Conservation (phyloP, 2,329 filamentous ascomycete species). For the Colletotrichum sp. region DNA sequence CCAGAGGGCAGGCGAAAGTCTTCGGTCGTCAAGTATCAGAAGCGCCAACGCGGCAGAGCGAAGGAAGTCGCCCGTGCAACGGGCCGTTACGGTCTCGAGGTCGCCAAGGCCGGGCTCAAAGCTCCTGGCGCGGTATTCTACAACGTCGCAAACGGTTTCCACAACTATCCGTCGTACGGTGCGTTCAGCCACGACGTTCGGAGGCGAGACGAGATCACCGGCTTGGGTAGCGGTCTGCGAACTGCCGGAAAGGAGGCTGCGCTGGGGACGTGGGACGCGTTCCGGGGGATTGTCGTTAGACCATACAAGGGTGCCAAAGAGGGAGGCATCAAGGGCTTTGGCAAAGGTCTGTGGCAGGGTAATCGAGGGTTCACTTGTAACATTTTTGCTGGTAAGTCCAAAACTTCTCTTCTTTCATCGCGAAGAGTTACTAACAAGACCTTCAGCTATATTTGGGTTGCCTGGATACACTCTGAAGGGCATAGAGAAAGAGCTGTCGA, state of each 20-base stretch:
- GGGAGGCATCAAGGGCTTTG: constrained; percentile 63
- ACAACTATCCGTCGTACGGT: constrained; percentile 72
- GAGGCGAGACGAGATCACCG: constrained; percentile 69
- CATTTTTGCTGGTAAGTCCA: constrained; percentile 37
- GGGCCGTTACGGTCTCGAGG: constrained; percentile 61
- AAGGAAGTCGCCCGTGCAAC: constrained; percentile 40
- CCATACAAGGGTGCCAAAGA: constrained; percentile 68
- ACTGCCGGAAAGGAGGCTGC: constrained; percentile 70
- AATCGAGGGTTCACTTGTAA: constrained; percentile 49
- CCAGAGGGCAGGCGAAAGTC: background rate
- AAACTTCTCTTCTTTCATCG: background rate
- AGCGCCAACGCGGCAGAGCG: constrained; percentile 4
- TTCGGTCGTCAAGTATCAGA: background rate
- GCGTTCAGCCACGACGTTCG: constrained; percentile 69
- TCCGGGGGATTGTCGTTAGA: constrained; percentile 69
- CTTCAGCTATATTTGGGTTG: constrained; percentile 48
- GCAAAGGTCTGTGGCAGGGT: constrained; percentile 60
- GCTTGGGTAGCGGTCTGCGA: constrained; percentile 61
- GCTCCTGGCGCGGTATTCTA: constrained; percentile 73
- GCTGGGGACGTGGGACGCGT: constrained; percentile 71
- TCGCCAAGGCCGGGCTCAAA: constrained; percentile 66
- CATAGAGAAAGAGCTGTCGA: constrained; percentile 51
- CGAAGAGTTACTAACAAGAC: background rate
- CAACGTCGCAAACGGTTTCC: constrained; percentile 73
- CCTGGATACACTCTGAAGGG: constrained; percentile 59